Conservation (phyloP, 805 yeast species). For the Brettanomyces anomalus region DNA sequence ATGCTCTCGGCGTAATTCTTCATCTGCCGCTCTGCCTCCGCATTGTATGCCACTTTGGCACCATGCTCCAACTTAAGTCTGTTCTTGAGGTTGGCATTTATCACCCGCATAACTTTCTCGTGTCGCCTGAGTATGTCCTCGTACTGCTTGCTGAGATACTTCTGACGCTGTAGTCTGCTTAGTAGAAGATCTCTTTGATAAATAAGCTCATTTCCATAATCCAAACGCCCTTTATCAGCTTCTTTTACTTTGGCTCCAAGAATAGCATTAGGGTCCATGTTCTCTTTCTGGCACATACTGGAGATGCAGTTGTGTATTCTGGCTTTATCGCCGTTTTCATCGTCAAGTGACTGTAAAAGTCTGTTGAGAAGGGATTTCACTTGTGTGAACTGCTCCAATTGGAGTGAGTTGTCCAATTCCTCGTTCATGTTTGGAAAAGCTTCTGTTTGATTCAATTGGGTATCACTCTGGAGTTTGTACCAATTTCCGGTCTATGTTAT, state of each 20-base stretch:
- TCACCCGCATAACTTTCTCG: conserved; percentile 17
- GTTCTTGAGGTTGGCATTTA: conserved; percentile 10
- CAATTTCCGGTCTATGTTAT: too few relatives aligned
- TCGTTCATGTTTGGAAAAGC: conserved; percentile 10
- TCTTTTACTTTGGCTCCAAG: too few relatives aligned
- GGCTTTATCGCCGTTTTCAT: conserved; percentile 18
- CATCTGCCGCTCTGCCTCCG: conserved; percentile 8
- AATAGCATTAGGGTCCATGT: too few relatives aligned
- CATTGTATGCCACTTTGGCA: conserved; percentile 11
- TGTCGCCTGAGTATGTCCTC: conserved; percentile 20
- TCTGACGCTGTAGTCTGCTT: conserved; percentile 26
- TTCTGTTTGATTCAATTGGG: too few relatives aligned
- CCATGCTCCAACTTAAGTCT: conserved; percentile 13
- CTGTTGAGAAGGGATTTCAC: conserved; percentile 19
- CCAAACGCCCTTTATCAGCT: too few relatives aligned
- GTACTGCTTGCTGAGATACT: conserved; percentile 20
- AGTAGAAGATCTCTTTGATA: conserved; percentile 19
- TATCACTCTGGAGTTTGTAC: too few relatives aligned
- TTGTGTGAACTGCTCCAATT: conserved; percentile 23
- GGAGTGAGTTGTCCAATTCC: conserved; percentile 25
- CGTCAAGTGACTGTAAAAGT: conserved; percentile 21
- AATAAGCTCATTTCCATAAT: conserved; percentile 8
- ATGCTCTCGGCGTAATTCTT: conserved; percentile 9
- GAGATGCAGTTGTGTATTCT: neutral
- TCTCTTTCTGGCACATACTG: too few relatives aligned